Percentiles rank a stretch among this genome's conserved stretches.
Conservation (phyloP, 2,329 filamentous ascomycete species). For the Tolypocladium endophyticum region DNA sequence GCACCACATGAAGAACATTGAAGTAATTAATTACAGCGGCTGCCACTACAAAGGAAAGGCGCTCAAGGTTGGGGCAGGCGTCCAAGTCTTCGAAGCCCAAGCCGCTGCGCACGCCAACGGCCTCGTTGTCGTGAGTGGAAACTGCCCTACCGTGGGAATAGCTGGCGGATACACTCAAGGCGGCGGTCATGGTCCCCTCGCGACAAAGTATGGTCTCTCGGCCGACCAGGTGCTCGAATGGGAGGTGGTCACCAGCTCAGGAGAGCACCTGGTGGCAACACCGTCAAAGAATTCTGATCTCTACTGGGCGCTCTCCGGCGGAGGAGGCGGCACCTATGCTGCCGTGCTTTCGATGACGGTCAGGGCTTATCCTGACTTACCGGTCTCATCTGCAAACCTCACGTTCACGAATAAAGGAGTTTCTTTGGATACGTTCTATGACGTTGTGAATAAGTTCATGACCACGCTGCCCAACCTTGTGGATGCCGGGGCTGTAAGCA, state of each 20-base stretch:
- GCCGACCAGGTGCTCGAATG: conserved; percentile 49
- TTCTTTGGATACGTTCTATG: not conserved
- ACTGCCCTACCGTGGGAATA: conserved; percentile 44
- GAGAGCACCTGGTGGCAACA: conserved; percentile 36
- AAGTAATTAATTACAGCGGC: conserved; percentile 29
- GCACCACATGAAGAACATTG: conserved; percentile 27
- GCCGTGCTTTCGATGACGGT: conserved; percentile 45
- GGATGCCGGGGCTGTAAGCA: not conserved
- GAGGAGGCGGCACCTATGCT: conserved; percentile 48
- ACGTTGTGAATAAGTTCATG: not conserved
- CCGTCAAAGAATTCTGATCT: conserved; percentile 39
- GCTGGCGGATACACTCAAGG: conserved; percentile 51
- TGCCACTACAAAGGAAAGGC: conserved; percentile 37
- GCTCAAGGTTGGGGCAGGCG: conserved; percentile 43
- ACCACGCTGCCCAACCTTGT: not conserved
- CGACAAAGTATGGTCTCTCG: conserved; percentile 45
- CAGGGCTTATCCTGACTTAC: conserved; percentile 34
- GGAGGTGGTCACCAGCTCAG: conserved; percentile 43
- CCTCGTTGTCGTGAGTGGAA: conserved; percentile 40
- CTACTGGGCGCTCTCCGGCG: conserved; percentile 53
- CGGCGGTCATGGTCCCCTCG: conserved; percentile 46
- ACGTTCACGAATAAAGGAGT: conserved; percentile 17
- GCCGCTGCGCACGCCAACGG: conserved; percentile 31
- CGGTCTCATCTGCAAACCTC: conserved; percentile 32
- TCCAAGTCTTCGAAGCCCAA: conserved; percentile 36